Evolutionary conservation across 2,329 filamentous ascomycete genomes (phyloP), one percentile per base, ranked within the genome.

Genomic region (Arthrobotrys iridis): DNA sequence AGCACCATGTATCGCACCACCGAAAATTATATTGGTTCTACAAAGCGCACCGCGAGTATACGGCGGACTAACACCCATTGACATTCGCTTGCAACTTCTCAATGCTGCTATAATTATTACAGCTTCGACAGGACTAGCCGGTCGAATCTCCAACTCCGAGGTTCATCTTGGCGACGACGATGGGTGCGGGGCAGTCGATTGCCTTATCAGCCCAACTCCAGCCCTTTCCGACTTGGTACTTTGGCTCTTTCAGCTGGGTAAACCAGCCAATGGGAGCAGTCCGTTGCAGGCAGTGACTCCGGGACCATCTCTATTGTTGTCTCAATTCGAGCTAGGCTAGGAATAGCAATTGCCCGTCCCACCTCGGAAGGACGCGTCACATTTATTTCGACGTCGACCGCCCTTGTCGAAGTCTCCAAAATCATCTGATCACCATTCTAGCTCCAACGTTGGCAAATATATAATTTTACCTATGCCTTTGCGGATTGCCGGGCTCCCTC

Each of bases 121-220:
- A 55, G 50, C 50, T 37, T 18, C 37, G 50, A 52, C 35, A 26
- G 35, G 41, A 35, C 46, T 70, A 26, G 37, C 30, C 45, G 22
- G 33, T 58, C 3, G 52, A n/a, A 33, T 40, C 41, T 40, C 50
- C 37, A 55, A 55, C 30, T 50, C 65, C n/a, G 45, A 62, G 60
- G n/a, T 15, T 28, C 50, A 46, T 35, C 33, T 45, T 74, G 52
- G 37, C 55, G 28, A 30, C 46, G 40, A 57, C 68, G 26, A 11
- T 70, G 10, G n/a, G 71, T 68, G 63, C 71, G 63, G 71, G 71
- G 71, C 57, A 58, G 43, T 64, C 68, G 67, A 75, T 75, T 63
- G 37, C 59, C 62, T 73, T 73, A 75, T 68, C 67, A 43, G 58
- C 24, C 24, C 24, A n/a, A n/a, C 10, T 43, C 2, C 11, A 37